Conservation (phyloP, 2,329 filamentous ascomycete genomes). For the Colletotrichum sp. region DNA sequence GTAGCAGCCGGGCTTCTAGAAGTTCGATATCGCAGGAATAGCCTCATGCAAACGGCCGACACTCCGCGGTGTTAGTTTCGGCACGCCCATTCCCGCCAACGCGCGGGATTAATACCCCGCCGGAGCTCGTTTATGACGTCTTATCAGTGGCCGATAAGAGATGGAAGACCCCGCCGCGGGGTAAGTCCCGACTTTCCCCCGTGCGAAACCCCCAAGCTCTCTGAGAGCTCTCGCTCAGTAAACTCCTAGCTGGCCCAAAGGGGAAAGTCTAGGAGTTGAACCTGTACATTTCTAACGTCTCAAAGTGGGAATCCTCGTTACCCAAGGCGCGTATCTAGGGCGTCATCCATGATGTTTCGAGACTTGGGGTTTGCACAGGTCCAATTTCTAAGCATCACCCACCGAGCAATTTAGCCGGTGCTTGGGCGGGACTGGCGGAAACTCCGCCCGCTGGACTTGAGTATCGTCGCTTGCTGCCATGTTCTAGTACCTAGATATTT, state of each 20-base stretch:
- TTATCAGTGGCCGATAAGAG: constrained; percentile 6
- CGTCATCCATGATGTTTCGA: background rate
- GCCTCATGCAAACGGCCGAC: background rate
- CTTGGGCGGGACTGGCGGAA: background rate
- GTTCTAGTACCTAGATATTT: background rate
- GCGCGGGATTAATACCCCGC: background rate
- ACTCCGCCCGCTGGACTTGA: background rate
- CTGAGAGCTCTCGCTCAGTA: background rate
- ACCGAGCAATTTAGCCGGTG: background rate
- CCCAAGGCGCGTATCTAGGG: background rate
- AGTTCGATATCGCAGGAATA: background rate
- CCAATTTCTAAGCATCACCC: background rate
- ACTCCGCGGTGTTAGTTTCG: background rate
- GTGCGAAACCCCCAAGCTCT: background rate
- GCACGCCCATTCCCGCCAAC: background rate
- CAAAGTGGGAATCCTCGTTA: background rate
- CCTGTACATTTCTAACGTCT: background rate
- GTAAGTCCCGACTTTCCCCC: constrained; percentile 1
- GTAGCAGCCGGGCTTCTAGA: background rate
- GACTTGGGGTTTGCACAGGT: background rate
- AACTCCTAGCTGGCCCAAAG: background rate
- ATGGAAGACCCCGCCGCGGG: constrained; percentile 7
- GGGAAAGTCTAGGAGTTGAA: background rate
- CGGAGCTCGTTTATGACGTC: constrained; percentile 5
- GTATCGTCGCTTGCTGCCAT: background rate